Conservation (phyloP, 164 flowering plant genomes). For the Nymphaea thermarum region DNA sequence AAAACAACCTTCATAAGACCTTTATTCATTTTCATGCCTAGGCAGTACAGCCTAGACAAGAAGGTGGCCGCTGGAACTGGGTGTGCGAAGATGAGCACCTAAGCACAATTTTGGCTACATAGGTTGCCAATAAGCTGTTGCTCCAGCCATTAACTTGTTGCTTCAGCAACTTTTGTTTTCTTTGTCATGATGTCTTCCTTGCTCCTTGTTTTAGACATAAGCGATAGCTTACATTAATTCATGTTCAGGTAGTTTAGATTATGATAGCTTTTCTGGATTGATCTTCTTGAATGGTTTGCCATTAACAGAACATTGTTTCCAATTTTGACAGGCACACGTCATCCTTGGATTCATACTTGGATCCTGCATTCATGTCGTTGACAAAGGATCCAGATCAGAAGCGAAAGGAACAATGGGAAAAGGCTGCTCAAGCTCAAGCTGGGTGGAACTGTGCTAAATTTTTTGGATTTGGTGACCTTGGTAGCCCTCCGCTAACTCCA, state of each 20-base stretch:
- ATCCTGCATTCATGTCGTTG: conserved; percentile 96
- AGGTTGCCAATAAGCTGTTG: not conserved
- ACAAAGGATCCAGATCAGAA: conserved; percentile 95
- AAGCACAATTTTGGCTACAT: too few species aligned
- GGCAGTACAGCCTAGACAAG: too few species aligned
- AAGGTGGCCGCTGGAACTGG: too few species aligned
- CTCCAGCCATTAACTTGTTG: not conserved
- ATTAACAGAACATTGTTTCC: not conserved
- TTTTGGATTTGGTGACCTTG: conserved; percentile 95
- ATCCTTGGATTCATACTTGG: conserved; percentile 76
- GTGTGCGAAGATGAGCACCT: too few species aligned
- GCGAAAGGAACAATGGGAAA: conserved; percentile 87
- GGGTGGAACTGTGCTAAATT: conserved; percentile 77
- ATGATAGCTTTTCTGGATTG: not conserved
- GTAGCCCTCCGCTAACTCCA: conserved; percentile 77
- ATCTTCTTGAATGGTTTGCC: not conserved
- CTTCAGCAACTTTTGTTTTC: not conserved
- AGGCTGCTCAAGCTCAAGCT: conserved; percentile 62
- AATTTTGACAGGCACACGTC: conserved; percentile 48
- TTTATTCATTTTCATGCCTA: too few species aligned
- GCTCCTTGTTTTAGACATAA: not conserved
- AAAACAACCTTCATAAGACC: too few species aligned
- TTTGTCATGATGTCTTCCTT: not conserved
- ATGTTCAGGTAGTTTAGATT: not conserved
- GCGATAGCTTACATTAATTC: not conserved